Evolutionary conservation across 495 filamentous ascomycete genomes (phyloP).

Genomic region (Podospora fimiseda): DNA sequence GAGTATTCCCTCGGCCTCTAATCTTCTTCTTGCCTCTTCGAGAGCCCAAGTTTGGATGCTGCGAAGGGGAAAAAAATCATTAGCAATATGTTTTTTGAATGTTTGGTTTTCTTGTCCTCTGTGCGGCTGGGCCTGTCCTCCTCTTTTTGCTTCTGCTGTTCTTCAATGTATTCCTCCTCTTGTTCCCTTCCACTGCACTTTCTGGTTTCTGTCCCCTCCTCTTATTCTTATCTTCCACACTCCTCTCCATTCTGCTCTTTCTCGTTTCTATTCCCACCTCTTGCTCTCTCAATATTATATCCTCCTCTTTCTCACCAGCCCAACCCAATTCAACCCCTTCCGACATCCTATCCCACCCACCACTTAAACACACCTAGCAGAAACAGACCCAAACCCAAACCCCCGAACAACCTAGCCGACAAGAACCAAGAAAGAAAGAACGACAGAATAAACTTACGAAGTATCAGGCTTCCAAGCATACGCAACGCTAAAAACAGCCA

Average conservation of each 20-base stretch:
- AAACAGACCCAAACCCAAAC: too few species aligned
- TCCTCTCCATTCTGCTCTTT: too few species aligned
- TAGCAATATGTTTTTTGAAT: too few species aligned
- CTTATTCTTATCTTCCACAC: too few species aligned
- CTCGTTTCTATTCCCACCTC: neutral
- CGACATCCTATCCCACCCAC: neutral
- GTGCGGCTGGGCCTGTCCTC: too few species aligned
- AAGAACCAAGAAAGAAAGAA: neutral
- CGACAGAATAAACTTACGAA: conserved; percentile 70
- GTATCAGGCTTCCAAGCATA: conserved; percentile 99
- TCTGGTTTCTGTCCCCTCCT: neutral
- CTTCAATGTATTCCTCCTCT: neutral
- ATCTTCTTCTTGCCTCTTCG: conserved; percentile 85
- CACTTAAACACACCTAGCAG: neutral
- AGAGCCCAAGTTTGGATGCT: conserved; percentile 99
- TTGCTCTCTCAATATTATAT: neutral
- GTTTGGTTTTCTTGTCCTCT: too few species aligned
- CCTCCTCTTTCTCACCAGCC: neutral
- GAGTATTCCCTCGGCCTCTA: conserved; percentile 93
- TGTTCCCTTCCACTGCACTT: neutral
- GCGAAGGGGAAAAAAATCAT: conserved; percentile 10
- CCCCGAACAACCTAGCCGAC: too few species aligned
- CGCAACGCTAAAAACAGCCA: conserved; percentile 65
- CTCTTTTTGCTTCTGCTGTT: neutral
- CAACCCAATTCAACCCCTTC: neutral